Evolutionary conservation across 176 grass and related monocot genomes (phyloP), one percentile per base, ranked within the genome.

Genomic region (Triticum monococcum): DNA sequence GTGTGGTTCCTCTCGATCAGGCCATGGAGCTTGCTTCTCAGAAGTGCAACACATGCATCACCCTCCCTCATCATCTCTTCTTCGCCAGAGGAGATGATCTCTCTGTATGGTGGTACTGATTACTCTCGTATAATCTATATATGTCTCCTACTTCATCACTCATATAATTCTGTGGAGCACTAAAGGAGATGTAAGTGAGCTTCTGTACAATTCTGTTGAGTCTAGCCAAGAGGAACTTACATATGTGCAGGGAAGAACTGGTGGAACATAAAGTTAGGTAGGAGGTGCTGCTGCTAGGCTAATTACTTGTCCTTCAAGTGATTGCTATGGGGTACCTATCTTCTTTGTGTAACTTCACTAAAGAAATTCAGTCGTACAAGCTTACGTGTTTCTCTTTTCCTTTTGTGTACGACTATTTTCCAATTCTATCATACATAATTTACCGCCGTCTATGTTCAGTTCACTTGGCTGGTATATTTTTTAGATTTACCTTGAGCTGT

Each of bases 291-390:
- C 83, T 92, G 83, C 92, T 81, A 86, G 86, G 78, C 84, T 92
- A 94, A 86, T 92, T 85, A 84, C 92, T 92, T 92, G 85, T 84
- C 77, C 79, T 86, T 86, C 83, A 90, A 94, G 92, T 92, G 92
- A 90, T 87, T 85, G 95, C 83, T 94, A 91, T 89, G 63, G 72
- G 45, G 68, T 92, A 91, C 86, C 88, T 94, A 68, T 86, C 62
- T 72, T 88, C 68, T 82, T 66, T 78, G 33, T 80, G 77, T 40
- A 91, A 88, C 50, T 52, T 81, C 38, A 68, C 62, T 63, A 52
- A 64, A 89, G n/a, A 77, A 86, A 78, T 71, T 22, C 71, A 77
- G 40, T 71, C 86, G 64, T 81, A 41, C 37, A 83, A 81, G 54
- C 28, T 63, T 79, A 56, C 32, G 36, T 78, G 38, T 83, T 80